Evolutionary conservation across 192 early-diverging fungal species (phyloP), one percentile per base, ranked within the genome.

Genomic region (Podila epigama): DNA sequence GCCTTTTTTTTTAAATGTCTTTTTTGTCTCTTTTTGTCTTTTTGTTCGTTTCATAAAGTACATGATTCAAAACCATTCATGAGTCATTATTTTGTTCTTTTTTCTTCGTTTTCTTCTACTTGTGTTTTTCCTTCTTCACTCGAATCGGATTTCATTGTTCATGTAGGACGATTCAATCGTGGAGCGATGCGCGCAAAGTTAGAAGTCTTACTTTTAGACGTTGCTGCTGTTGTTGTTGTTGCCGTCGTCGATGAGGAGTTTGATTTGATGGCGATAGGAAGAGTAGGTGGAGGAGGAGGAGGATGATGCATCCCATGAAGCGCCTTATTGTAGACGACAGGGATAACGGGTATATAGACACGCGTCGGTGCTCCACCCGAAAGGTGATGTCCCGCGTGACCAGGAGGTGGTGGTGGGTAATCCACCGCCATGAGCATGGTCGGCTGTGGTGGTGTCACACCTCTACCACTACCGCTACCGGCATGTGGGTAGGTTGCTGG

Each of bases 351-450:
- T 58, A 77, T 77, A 59, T 42, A 77, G 22, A 77, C 56, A 35
- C 73, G 40, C 15, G 67, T 41, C 9, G 58, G 27, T 1, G n/a
- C 59, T 1, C 50, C 50, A 1, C 28, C 51, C 10, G 16, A 29
- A 18, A 12, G 15, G 0, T 33, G 50, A 16, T 29, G 60, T 35
- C 20, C 44, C 15, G 44, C 52, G n/a, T n/a, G n/a, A n/a, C n/a
- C 28, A 54, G 52, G 52, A 54, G 29, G 25, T 54, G 52, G 52
- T 31, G 32, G 4, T 33, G 50, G 35, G 40, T 77, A 77, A 36
- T 77, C 73, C 5, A 77, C 73, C 20, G 73, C 73, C 73, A 77
- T 77, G 11, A 77, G 28, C 66, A 77, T 77, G 1, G 66, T 60
- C 15, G 69, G 28, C 3, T 63, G 63, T 16, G 73, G 60, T 20